These are phyloP conservation scores for Coniochaeta sp. DNA, from an alignment of 2,329 filamentous ascomycete species.

Conservation along the genomic window DNA sequence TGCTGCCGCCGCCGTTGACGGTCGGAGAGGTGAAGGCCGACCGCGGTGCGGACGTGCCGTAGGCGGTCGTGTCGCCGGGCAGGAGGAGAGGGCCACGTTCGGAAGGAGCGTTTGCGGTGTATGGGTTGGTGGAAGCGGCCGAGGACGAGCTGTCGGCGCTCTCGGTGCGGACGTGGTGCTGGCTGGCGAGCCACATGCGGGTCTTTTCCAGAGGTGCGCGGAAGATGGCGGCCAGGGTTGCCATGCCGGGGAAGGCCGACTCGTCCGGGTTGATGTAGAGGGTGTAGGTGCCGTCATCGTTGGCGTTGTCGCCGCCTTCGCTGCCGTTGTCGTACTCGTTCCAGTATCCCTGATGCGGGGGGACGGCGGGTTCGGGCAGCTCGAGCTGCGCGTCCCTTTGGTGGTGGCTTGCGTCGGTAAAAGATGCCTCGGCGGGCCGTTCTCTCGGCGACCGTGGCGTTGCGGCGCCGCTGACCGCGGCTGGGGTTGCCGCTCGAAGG, in stretches of 20 bases:
- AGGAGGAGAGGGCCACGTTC: constrained; percentile 22
- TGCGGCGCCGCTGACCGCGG: neutral
- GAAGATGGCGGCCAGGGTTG: constrained; percentile 48
- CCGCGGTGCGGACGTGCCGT: constrained; percentile 7
- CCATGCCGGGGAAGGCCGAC: constrained; percentile 54
- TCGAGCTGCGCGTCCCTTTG: neutral
- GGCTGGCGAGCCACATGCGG: constrained; percentile 38
- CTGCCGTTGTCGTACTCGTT: constrained; percentile 83
- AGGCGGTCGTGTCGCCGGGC: constrained; percentile 6
- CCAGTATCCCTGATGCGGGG: constrained; percentile 55
- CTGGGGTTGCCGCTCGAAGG: constrained; percentile 37
- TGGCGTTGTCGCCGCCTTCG: constrained; percentile 47
- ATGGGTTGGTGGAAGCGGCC: neutral
- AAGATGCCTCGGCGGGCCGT: neutral
- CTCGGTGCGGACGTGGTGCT: constrained; percentile 5
- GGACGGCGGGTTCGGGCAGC: neutral
- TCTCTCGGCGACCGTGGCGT: neutral
- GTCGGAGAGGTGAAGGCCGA: neutral
- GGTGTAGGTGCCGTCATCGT: constrained; percentile 48
- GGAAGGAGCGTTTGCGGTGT: constrained; percentile 3
- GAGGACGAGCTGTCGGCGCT: neutral
- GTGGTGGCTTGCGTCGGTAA: neutral
- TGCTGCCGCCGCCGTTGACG: constrained; percentile 1
- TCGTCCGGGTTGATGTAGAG: constrained; percentile 67
- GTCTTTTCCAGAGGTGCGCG: constrained; percentile 42